Conservation (phyloP, 1,284 basidiomycete genomes). For the Ceratobasidium sp. region DNA sequence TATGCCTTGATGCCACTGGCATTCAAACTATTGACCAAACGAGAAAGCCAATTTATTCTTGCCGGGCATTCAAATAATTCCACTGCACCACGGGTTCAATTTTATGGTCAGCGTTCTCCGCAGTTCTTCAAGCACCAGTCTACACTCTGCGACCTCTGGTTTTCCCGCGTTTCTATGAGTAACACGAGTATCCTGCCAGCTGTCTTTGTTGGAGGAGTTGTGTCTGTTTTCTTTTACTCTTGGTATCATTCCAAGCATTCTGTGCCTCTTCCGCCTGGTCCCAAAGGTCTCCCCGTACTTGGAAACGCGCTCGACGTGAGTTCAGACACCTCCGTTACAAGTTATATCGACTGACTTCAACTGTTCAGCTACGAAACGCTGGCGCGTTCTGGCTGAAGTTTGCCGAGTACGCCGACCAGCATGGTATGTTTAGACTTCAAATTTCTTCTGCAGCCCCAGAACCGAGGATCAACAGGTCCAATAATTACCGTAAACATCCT, state of each 20-base stretch:
- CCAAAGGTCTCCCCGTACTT: conserved; percentile 13
- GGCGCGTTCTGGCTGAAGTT: conserved; percentile 3
- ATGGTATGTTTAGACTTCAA: conserved; percentile 1
- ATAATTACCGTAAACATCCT: conserved; percentile 1
- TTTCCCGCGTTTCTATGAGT: neutral
- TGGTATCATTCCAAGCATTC: neutral
- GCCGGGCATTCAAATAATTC: neutral
- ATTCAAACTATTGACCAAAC: neutral
- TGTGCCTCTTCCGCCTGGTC: conserved; percentile 36
- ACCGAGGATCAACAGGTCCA: neutral
- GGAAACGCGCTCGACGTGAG: conserved; percentile 26
- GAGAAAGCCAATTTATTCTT: neutral
- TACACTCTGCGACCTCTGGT: neutral
- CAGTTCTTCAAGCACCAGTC: neutral
- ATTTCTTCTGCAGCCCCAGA: neutral
- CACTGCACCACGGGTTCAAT: neutral
- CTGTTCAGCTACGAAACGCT: neutral
- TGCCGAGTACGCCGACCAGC: conserved; percentile 1
- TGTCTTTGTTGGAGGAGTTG: neutral
- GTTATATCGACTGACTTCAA: neutral
- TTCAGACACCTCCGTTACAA: neutral
- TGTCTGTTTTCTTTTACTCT: neutral
- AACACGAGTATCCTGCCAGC: neutral
- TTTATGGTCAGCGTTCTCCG: neutral
- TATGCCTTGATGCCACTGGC: neutral